Evolutionary conservation across 371 early-diverging fungal species (phyloP), one percentile per base, ranked within the genome.

Genomic region (Cokeromyces recurvatus): DNA sequence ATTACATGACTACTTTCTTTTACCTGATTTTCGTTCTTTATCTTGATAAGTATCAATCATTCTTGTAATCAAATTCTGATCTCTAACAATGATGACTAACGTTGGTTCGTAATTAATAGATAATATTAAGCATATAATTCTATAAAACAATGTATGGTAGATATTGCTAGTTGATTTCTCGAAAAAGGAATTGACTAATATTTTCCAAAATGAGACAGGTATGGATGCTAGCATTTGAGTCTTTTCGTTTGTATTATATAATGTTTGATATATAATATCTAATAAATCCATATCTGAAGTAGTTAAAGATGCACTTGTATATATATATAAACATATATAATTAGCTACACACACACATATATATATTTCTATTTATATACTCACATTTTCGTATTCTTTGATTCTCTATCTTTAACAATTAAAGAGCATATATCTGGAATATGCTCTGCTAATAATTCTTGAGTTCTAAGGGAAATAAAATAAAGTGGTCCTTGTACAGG

Each of bases 131-230:
- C 48, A 53, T 8, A 69, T 57, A 8, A 73, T 55, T 41, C 62
- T 56, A 53, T 64, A 73, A 29, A 69, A 69, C 12, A 73, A 32
- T 2, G 69, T 62, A 42, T 69, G 69, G 43, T 69, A 73, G 32
- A 68, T 67, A 38, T 53, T 69, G 36, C 66, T 69, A 25, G 62
- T 49, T 19, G 57, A 49, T 37, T 66, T 64, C 36, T 73, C 74
- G 48, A 73, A 64, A 32, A 73, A 73, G 3, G 62, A 62, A 17
- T 69, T 55, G n/a, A 66, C 64, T 5, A 67, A 31, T 2, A 66
- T 50, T 25, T 55, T 59, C 74, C 74, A 73, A 37, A 73, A 73
- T 14, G 44, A 52, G 40, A 39, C 46, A 19, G 65, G 59, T 31
- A 63, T 62, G 34, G 54, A 46, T 27, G 59, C 60, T 50, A 73